These are phyloP conservation scores for Penicillium hordei DNA, from an alignment of 2,329 filamentous ascomycete species.

Conservation along the genomic window DNA sequence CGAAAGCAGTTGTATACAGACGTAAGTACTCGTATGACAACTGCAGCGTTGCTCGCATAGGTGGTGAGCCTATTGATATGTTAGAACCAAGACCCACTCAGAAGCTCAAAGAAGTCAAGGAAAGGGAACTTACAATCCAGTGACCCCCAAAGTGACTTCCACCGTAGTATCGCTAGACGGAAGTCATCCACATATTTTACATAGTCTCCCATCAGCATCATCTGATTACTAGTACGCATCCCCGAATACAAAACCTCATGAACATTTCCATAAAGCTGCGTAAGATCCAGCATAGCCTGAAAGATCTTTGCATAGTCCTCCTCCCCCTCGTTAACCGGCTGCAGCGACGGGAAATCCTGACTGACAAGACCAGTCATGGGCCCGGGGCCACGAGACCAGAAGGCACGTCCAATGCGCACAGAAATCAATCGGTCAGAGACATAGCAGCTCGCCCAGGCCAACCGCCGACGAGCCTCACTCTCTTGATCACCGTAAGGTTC, in stretches of 20 bases:
- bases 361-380: conserved; percentile 64
- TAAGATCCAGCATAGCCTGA: conserved; percentile 69
- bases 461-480: conserved; percentile 61
- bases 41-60: conserved; percentile 65
- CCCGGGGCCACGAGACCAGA: conserved; percentile 71
- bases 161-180: conserved; percentile 65
- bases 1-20: conserved; percentile 73
- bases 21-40: conserved; percentile 72
- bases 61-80: conserved; percentile 54
- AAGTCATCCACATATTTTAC: conserved; percentile 76
- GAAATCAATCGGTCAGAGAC: conserved; percentile 68
- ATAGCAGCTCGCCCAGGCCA: conserved; percentile 70
- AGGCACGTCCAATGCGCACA: conserved; percentile 68
- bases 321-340: conserved; percentile 57
- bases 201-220: conserved; percentile 69
- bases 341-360: conserved; percentile 67
- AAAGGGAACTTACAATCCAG: conserved; percentile 54
- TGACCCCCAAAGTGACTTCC: conserved; percentile 69
- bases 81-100: conserved; percentile 11
- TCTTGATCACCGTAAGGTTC: conserved; percentile 60
- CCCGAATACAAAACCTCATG: conserved; percentile 73
- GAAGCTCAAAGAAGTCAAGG: background rate
- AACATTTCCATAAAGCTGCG: conserved; percentile 70
- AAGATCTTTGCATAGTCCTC: conserved; percentile 69
- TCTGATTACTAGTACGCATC: conserved; percentile 66